These are phyloP conservation scores for Bipolaris victoriae DNA, from an alignment of 2,329 filamentous ascomycete species.

Conservation along the genomic window DNA sequence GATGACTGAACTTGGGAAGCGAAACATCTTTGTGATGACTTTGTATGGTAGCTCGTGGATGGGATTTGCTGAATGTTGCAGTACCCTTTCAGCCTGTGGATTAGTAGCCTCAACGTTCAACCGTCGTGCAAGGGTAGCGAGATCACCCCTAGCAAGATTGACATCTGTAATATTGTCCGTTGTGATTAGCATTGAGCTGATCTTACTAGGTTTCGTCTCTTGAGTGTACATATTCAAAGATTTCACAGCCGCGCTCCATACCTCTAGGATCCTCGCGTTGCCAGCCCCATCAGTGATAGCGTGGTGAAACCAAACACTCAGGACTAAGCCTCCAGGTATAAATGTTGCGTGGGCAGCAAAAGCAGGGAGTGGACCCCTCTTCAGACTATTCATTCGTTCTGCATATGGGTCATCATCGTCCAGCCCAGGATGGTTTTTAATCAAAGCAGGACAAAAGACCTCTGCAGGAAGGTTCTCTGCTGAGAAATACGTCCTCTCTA, in stretches of 20 bases:
- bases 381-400: conserved; percentile 12
- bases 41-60: conserved; percentile 11
- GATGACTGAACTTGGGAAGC: conserved; percentile 2
- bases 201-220: too few relatives aligned
- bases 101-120: not conserved
- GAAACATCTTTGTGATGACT: conserved; percentile 14
- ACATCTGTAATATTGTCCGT: not conserved
- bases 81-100: not conserved
- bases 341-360: conserved; percentile 34
- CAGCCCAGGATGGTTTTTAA: conserved; percentile 20
- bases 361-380: conserved; percentile 24
- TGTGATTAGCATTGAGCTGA: not conserved
- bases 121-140: not conserved
- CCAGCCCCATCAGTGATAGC: conserved; percentile 27
- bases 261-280: conserved; percentile 18
- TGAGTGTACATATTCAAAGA: not conserved
- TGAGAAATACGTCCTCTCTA: conserved; percentile 17
- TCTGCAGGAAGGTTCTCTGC: conserved; percentile 16
- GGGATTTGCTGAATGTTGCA: not conserved
- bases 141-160: conserved; percentile 2
- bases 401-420: conserved; percentile 20
- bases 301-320: conserved; percentile 38
- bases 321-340: conserved; percentile 34
- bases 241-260: conserved; percentile 18
- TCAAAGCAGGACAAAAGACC: conserved; percentile 15